These are phyloP conservation scores for Pseudopithomyces maydicus DNA, from an alignment of 2,329 filamentous ascomycete genomes.

Conservation along the genomic window DNA sequence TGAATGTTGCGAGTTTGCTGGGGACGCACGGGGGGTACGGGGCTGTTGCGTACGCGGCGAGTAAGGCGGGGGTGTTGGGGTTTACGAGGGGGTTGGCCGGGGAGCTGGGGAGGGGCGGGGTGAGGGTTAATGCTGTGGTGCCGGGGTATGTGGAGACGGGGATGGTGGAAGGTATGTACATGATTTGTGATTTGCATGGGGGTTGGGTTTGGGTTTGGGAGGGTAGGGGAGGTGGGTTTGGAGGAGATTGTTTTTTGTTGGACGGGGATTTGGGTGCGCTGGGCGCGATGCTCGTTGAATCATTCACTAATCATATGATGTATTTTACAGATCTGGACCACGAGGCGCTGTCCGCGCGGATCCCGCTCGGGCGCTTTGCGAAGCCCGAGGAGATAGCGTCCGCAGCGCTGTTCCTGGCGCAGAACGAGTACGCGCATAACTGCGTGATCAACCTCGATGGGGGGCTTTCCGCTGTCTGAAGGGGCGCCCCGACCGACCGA, in stretches of 20 bases:
- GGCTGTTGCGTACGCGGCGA: constrained; percentile 74
- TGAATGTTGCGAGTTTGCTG: constrained; percentile 81
- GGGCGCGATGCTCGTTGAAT: background rate
- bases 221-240: no score
- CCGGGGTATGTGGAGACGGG: constrained; percentile 83
- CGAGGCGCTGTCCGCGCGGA: constrained; percentile 51
- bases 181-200: background rate
- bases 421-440: constrained; percentile 84
- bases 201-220: no score
- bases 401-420: constrained; percentile 76
- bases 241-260: no score
- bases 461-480: constrained; percentile 69
- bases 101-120: constrained; percentile 64
- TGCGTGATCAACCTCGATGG: constrained; percentile 86
- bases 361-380: constrained; percentile 72
- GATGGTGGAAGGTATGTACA: constrained; percentile 71
- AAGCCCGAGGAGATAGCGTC: constrained; percentile 75
- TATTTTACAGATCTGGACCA: constrained; percentile 46
- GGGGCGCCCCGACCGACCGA: background rate
- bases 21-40: constrained; percentile 72
- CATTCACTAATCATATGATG: constrained; percentile 11
- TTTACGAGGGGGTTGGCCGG: constrained; percentile 70
- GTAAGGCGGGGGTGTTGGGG: constrained; percentile 78
- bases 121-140: constrained; percentile 80
- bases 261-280: background rate